Conservation (phyloP, 352 stramenopile species). For the Pythium plurisporium region DNA sequence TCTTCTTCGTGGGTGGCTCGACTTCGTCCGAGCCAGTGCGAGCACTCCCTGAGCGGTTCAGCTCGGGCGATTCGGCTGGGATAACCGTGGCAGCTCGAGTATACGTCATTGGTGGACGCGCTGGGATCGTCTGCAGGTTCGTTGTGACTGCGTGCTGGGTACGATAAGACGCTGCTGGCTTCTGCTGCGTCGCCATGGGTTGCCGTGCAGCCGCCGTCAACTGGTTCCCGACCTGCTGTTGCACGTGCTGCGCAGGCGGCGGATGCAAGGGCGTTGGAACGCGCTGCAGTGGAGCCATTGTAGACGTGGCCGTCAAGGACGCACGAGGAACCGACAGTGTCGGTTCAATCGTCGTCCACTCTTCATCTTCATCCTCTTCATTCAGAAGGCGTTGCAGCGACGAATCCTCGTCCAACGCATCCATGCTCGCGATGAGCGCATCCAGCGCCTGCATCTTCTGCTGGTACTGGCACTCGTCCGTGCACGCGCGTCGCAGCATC, state of each 20-base stretch:
- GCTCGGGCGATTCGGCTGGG: neutral
- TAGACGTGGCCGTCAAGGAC: no score
- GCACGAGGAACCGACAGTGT: neutral
- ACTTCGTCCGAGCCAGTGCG: neutral
- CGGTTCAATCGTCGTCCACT: neutral
- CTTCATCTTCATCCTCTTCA: conserved; percentile 1
- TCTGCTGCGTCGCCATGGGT: no score
- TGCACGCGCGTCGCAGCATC: conserved; percentile 8
- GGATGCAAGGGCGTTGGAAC: no score
- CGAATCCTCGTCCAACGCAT: conserved; percentile 7
- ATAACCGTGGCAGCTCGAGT: neutral
- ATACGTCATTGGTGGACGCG: no score
- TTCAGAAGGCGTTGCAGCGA: conserved; percentile 4
- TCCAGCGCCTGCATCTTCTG: conserved; percentile 13
- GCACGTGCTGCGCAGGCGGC: neutral
- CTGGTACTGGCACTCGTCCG: conserved; percentile 3
- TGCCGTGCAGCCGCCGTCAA: neutral
- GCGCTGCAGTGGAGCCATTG: no score
- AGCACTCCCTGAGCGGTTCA: neutral
- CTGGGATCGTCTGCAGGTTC: no score
- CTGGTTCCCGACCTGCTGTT: neutral
- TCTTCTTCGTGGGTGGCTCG: neutral
- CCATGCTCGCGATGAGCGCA: conserved; percentile 14
- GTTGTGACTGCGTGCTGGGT: neutral
- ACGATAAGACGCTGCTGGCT: neutral